These are phyloP conservation scores for Lactifluus subvellereus DNA, from an alignment of 768 basidiomycete genomes.

Conservation along the genomic window DNA sequence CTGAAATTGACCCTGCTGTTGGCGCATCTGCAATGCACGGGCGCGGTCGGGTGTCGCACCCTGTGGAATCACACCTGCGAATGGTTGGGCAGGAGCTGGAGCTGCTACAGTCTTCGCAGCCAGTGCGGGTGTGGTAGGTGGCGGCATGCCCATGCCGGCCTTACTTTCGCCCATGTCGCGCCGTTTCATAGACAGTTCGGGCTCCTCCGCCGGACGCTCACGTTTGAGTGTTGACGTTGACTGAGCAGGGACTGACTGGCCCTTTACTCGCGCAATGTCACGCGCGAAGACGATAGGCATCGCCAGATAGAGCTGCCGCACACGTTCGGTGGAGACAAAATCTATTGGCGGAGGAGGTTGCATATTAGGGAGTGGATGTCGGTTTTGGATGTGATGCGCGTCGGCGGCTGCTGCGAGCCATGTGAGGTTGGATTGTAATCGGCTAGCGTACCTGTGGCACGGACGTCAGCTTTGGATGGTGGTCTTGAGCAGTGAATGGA, in stretches of 20 bases:
- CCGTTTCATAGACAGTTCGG: conserved; percentile 51
- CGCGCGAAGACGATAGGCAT: conserved; percentile 58
- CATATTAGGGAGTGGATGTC: conserved; percentile 50
- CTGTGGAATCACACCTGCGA: background rate
- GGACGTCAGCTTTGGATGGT: conserved; percentile 22
- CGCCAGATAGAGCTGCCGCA: conserved; percentile 58
- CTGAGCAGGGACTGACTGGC: conserved; percentile 25
- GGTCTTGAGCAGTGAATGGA: conserved; percentile 23
- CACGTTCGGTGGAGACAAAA: conserved; percentile 47
- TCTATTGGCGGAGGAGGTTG: conserved; percentile 49
- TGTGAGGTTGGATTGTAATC: conserved; percentile 64
- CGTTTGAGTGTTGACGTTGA: conserved; percentile 47
- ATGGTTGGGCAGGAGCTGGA: conserved; percentile 4
- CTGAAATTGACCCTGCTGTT: conserved; percentile 19
- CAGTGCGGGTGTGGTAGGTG: conserved; percentile 15
- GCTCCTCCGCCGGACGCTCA: conserved; percentile 49
- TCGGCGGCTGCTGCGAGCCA: conserved; percentile 71
- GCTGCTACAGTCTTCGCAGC: conserved; percentile 8
- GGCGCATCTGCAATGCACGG: conserved; percentile 13
- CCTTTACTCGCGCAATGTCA: conserved; percentile 30
- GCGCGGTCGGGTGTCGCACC: conserved; percentile 11
- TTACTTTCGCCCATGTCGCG: conserved; percentile 65
- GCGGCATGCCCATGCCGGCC: conserved; percentile 31
- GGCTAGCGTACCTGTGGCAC: conserved; percentile 45
- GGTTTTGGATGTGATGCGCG: conserved; percentile 28